Evolutionary conservation across 768 basidiomycete species (phyloP).

Genomic region (Trichaptum fuscoviolaceum): DNA sequence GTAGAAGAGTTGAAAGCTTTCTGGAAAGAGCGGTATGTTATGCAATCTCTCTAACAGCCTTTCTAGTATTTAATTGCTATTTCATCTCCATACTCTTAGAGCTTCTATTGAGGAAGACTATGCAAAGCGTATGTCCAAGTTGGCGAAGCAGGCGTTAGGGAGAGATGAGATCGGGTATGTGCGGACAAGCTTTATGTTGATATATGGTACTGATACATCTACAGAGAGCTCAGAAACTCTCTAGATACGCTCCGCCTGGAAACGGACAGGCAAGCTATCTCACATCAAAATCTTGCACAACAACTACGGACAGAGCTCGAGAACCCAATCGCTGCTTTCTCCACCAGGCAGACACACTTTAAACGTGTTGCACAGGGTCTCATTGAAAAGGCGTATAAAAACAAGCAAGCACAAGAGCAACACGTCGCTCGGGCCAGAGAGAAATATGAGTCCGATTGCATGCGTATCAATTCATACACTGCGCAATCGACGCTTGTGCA

Average conservation of each 20-base stretch:
- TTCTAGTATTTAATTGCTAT: neutral
- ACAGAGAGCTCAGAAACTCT: conserved; percentile 75
- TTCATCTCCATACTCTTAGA: conserved; percentile 34
- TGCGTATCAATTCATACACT: conserved; percentile 90
- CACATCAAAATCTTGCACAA: conserved; percentile 67
- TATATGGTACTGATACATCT: conserved; percentile 5
- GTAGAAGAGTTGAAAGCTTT: conserved; percentile 84
- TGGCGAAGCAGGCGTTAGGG: conserved; percentile 73
- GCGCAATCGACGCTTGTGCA: conserved; percentile 89
- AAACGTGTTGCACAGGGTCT: conserved; percentile 66
- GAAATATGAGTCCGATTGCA: conserved; percentile 89
- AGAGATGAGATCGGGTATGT: conserved; percentile 92
- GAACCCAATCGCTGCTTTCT: conserved; percentile 52
- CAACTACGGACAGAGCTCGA: conserved; percentile 78
- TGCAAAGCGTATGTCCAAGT: conserved; percentile 73
- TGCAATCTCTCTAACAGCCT: neutral
- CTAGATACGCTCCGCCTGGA: conserved; percentile 77
- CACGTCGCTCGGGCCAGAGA: conserved; percentile 87
- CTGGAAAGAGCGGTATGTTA: conserved; percentile 88
- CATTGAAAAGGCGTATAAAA: conserved; percentile 89
- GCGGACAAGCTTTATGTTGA: neutral
- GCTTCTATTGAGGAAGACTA: conserved; percentile 94
- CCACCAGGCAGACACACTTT: conserved; percentile 60
- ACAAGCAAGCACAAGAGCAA: conserved; percentile 79
- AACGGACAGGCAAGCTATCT: conserved; percentile 75